A percentile compares a stretch with the other conserved stretches of the same genome.
Conservation (phyloP, 1,284 basidiomycete genomes). For the Pterulicium gracile region DNA sequence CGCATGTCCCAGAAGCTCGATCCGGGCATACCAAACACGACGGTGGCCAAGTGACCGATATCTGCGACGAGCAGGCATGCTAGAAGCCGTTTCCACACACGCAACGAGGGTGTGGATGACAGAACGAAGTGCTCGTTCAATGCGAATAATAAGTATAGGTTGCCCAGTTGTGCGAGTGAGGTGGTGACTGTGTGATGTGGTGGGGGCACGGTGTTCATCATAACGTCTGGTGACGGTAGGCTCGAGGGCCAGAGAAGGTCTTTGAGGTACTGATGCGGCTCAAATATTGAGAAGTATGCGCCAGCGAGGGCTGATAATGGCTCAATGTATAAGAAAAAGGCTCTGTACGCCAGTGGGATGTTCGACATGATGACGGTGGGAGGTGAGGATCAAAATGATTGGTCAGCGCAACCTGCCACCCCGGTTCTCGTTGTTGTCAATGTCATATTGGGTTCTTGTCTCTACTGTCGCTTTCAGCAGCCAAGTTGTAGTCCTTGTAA, state of each 20-base stretch:
- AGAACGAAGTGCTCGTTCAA: slow-evolving; percentile 42
- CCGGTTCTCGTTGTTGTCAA: too few relatives aligned
- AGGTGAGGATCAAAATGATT: too few relatives aligned
- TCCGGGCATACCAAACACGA: slow-evolving; percentile 35
- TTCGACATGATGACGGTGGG: background rate
- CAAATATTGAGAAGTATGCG: slow-evolving; percentile 33
- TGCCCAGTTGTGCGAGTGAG: slow-evolving; percentile 35
- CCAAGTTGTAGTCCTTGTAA: too few relatives aligned
- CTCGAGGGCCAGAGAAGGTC: slow-evolving; percentile 18
- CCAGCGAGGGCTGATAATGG: slow-evolving; percentile 39
- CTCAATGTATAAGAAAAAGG: slow-evolving; percentile 43
- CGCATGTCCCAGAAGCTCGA: too few relatives aligned
- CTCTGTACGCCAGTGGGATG: slow-evolving; percentile 18
- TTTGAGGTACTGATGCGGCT: slow-evolving; percentile 27
- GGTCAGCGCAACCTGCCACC: too few relatives aligned
- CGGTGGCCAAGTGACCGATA: slow-evolving; percentile 35
- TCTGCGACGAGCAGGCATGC: slow-evolving; percentile 37
- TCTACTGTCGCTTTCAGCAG: too few relatives aligned
- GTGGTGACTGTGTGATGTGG: slow-evolving; percentile 20
- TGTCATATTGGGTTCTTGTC: too few relatives aligned
- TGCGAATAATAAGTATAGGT: slow-evolving; percentile 41
- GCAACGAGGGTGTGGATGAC: slow-evolving; percentile 27
- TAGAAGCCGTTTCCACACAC: slow-evolving; percentile 32
- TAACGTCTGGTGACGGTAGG: slow-evolving; percentile 11
- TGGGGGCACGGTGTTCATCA: slow-evolving; percentile 13